These are phyloP conservation scores for Mycena crocata DNA, from an alignment of 768 basidiomycete species.

Conservation along the genomic window DNA sequence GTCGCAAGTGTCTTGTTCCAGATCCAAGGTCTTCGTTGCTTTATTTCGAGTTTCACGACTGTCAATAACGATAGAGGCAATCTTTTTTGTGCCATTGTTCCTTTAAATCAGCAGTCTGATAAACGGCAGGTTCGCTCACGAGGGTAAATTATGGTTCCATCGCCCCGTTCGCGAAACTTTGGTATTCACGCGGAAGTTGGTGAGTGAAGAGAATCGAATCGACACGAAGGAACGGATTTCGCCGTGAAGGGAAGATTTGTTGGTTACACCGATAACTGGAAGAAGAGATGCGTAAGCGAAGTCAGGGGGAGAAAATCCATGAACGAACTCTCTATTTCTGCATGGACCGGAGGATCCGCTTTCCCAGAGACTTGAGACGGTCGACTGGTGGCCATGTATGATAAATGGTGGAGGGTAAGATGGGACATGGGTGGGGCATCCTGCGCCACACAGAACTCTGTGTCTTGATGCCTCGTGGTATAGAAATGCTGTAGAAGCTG, in stretches of 20 bases:
- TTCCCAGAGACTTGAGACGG: too few relatives aligned
- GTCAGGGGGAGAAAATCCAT: too few relatives aligned
- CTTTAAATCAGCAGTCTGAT: not conserved
- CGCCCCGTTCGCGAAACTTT: not conserved
- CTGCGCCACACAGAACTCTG: too few relatives aligned
- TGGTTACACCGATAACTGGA: not conserved
- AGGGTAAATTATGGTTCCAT: conserved; percentile 5
- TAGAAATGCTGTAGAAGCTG: too few relatives aligned
- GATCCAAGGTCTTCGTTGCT: not conserved
- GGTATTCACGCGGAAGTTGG: not conserved
- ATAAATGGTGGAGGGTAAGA: too few relatives aligned
- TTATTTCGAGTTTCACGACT: not conserved
- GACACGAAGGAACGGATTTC: not conserved
- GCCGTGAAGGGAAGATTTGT: not conserved
- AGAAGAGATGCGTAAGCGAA: too few relatives aligned
- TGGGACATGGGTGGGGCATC: too few relatives aligned
- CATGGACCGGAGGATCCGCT: too few relatives aligned
- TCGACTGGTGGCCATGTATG: too few relatives aligned
- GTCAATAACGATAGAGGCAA: not conserved
- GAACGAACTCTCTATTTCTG: too few relatives aligned
- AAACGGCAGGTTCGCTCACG: not conserved
- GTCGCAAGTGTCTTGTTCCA: not conserved
- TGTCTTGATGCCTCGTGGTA: too few relatives aligned
- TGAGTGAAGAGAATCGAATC: not conserved
- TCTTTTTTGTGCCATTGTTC: not conserved